These are phyloP conservation scores for Penicillium subrubescens DNA, from an alignment of 495 filamentous ascomycete genomes.

Conservation along the genomic window DNA sequence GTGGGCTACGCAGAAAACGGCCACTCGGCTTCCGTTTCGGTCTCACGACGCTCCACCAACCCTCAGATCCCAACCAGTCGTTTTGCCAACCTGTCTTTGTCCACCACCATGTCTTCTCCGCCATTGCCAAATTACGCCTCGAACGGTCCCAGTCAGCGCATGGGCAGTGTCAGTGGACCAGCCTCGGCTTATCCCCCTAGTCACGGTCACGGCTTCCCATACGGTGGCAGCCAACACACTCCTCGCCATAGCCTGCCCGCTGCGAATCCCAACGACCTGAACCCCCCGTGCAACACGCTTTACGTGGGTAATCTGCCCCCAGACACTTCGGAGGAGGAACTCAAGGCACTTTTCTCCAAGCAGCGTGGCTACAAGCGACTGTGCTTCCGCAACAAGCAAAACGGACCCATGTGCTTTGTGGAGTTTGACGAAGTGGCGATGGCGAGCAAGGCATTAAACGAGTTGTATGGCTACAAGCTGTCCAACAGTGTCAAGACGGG, in stretches of 20 bases:
- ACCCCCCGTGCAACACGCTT: conserved; percentile 96
- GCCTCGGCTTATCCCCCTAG: conserved; percentile 63
- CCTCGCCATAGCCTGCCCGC: conserved; percentile 77
- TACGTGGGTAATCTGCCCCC: conserved; percentile 96
- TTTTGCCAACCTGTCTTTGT: conserved; percentile 70
- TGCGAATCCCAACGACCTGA: conserved; percentile 94
- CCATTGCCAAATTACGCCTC: conserved; percentile 50
- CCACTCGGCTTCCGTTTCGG: conserved; percentile 46
- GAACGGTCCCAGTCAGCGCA: conserved; percentile 34
- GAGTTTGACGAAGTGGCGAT: conserved; percentile 96
- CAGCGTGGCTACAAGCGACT: conserved; percentile 95
- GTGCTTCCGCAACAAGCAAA: conserved; percentile 96
- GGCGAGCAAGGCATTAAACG: conserved; percentile 89
- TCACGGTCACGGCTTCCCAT: conserved; percentile 55
- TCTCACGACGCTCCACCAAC: conserved; percentile 68
- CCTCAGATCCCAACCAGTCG: conserved; percentile 72
- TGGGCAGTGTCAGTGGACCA: conserved; percentile 53
- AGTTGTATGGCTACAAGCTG: conserved; percentile 85
- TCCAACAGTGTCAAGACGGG: conserved; percentile 95
- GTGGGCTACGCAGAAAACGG: conserved; percentile 83
- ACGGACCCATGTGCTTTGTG: conserved; percentile 98
- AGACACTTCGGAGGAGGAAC: conserved; percentile 93
- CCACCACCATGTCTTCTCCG: conserved; percentile 62
- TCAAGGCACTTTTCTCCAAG: conserved; percentile 93
- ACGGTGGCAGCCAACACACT: conserved; percentile 55